Evolutionary conservation across 208 protist genomes (phyloP).

Genomic region (Leishmania braziliensis): DNA sequence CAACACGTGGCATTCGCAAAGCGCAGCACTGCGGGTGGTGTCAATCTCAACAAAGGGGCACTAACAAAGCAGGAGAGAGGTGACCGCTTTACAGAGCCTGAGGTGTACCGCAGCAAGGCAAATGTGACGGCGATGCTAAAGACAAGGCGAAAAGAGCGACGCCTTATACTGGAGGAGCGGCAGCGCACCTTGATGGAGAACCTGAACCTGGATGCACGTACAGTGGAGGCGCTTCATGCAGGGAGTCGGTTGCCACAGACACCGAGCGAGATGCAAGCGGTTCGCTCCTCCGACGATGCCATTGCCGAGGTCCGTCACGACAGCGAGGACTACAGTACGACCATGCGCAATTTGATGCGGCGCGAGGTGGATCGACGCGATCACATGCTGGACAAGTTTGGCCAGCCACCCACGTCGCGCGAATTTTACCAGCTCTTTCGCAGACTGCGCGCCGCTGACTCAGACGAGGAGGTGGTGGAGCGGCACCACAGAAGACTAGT

Average conservation of each 20-base stretch:
- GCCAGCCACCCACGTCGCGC: slow-evolving; percentile 62
- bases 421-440: slow-evolving; percentile 77
- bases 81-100: slow-evolving; percentile 75
- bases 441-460: slow-evolving; percentile 50
- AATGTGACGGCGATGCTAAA: slow-evolving; percentile 69
- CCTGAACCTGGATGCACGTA: slow-evolving; percentile 39
- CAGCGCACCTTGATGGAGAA: slow-evolving; percentile 35
- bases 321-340: slow-evolving; percentile 34
- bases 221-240: slow-evolving; percentile 42
- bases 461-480: slow-evolving; percentile 63
- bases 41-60: slow-evolving; percentile 64
- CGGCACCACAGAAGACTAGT: slow-evolving; percentile 65
- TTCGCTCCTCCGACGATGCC: slow-evolving; percentile 45
- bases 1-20: slow-evolving; percentile 32
- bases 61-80: slow-evolving; percentile 55
- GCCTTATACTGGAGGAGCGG: slow-evolving; percentile 44
- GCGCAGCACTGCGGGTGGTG: slow-evolving; percentile 40
- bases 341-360: slow-evolving; percentile 54
- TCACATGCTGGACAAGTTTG: slow-evolving; percentile 80
- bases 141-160: slow-evolving; percentile 40
- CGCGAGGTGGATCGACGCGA: slow-evolving; percentile 72
- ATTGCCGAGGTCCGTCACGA: neutral
- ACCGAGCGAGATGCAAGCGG: slow-evolving; percentile 33
- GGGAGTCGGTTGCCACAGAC: slow-evolving; percentile 36
- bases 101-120: slow-evolving; percentile 68